These are phyloP conservation scores for Artemisia tridentata DNA, from an alignment of 129 eudicot genomes.

Conservation along the genomic window DNA sequence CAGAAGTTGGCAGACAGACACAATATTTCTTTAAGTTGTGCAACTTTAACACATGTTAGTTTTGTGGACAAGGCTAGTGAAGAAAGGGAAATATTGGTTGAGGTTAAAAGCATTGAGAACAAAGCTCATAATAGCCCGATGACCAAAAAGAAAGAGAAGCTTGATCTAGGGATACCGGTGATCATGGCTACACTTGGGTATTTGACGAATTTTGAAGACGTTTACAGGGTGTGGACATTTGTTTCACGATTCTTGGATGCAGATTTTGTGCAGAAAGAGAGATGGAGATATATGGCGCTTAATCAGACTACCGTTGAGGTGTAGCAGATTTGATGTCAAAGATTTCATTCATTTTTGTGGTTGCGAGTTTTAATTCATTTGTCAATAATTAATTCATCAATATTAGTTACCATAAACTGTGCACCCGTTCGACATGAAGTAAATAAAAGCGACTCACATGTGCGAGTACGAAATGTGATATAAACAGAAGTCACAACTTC, in stretches of 20 bases:
- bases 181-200: slow-evolving; percentile 61
- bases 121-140: slow-evolving; percentile 20
- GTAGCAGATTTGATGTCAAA: slow-evolving; percentile 33
- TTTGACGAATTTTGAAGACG: slow-evolving; percentile 73
- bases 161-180: slow-evolving; percentile 43
- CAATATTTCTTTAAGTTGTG: slow-evolving; percentile 51
- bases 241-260: slow-evolving; percentile 82
- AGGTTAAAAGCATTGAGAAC: slow-evolving; percentile 22
- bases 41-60: slow-evolving; percentile 39
- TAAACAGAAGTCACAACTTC: neutral
- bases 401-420: too few relatives aligned
- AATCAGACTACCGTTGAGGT: slow-evolving; percentile 77
- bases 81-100: slow-evolving; percentile 40
- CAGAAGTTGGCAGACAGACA: slow-evolving; percentile 75
- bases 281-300: slow-evolving; percentile 90
- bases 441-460: too few relatives aligned
- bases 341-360: slow-evolving; percentile 26
- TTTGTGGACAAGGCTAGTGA: slow-evolving; percentile 45
- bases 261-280: slow-evolving; percentile 90
- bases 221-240: slow-evolving; percentile 70
- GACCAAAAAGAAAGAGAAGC: slow-evolving; percentile 36
- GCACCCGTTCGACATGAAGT: too few relatives aligned
- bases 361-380: slow-evolving; percentile 8
- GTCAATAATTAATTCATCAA: too few relatives aligned
- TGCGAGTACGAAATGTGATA: neutral